phyloP scores from a whole-genome alignment of 768 basidiomycete species.

The Collybia sp. region DNA sequence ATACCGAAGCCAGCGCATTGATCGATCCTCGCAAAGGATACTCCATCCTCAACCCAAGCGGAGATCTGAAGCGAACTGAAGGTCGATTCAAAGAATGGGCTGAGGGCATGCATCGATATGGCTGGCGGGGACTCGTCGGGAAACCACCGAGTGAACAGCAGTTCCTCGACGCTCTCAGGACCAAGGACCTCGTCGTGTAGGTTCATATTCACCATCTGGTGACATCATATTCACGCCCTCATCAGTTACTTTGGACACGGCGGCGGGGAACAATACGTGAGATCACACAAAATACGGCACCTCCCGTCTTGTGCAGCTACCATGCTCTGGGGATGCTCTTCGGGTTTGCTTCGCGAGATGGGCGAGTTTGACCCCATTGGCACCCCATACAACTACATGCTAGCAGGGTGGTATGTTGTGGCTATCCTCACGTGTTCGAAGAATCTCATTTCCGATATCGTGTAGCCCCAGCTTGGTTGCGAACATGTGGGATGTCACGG shows the following conservation, averaged over 20 bases:
- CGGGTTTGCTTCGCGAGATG: constrained; percentile 81
- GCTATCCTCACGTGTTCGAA: neutral
- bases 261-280: constrained; percentile 91
- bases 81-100: constrained; percentile 79
- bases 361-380: constrained; percentile 93
- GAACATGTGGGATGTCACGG: constrained; percentile 98
- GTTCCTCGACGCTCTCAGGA: constrained; percentile 63
- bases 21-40: constrained; percentile 70
- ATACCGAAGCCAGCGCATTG: constrained; percentile 36
- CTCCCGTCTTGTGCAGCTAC: constrained; percentile 85
- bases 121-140: constrained; percentile 85
- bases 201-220: constrained; percentile 18
- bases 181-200: constrained; percentile 86
- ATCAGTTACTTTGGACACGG: constrained; percentile 95
- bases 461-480: constrained; percentile 86
- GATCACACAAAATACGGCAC: constrained; percentile 80
- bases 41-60: constrained; percentile 89
- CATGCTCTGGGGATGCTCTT: constrained; percentile 99
- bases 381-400: constrained; percentile 92
- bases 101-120: constrained; percentile 59
- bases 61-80: constrained; percentile 84
- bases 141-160: constrained; percentile 80
- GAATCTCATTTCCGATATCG: neutral
- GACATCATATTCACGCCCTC: neutral
- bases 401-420: constrained; percentile 88